These are phyloP conservation scores for Raffaelea albimanens DNA, from an alignment of 2,329 filamentous ascomycete genomes.

Conservation along the genomic window DNA sequence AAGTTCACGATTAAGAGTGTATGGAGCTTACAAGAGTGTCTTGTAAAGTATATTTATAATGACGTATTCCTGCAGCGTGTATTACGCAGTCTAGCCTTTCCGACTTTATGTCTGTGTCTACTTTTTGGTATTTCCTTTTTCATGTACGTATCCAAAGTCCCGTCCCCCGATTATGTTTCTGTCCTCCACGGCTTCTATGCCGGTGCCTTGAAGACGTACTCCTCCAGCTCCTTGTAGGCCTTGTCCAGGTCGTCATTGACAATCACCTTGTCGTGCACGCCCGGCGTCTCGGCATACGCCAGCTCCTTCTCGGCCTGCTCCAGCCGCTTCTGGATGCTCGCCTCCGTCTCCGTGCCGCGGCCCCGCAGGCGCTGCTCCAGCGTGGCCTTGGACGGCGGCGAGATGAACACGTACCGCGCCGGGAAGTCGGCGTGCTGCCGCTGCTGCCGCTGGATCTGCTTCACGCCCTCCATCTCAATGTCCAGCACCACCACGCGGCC, in stretches of 20 bases:
- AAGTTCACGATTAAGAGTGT: too few relatives aligned
- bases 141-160: too few relatives aligned
- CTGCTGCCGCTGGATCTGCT: constrained; percentile 55
- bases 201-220: constrained; percentile 38
- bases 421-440: constrained; percentile 48
- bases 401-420: constrained; percentile 76
- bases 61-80: too few relatives aligned
- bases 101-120: too few relatives aligned
- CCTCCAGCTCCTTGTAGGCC: constrained; percentile 42
- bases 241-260: constrained; percentile 30
- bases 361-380: constrained; percentile 66
- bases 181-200: too few relatives aligned
- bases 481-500: constrained; percentile 75
- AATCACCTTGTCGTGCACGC: constrained; percentile 36
- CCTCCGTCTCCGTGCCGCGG: constrained; percentile 66
- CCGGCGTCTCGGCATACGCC: constrained; percentile 57
- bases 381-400: constrained; percentile 65
- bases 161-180: too few relatives aligned
- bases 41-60: too few relatives aligned
- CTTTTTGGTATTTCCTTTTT: too few relatives aligned
- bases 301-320: constrained; percentile 64
- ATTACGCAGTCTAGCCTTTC: too few relatives aligned
- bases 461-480: constrained; percentile 97
- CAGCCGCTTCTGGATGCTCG: constrained; percentile 57
- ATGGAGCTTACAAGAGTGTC: too few relatives aligned